Percentiles rank a stretch among this genome's conserved stretches.
These are phyloP conservation scores for Gossypium stocksii DNA, from an alignment of 345 rosid species.

Conservation along the genomic window DNA sequence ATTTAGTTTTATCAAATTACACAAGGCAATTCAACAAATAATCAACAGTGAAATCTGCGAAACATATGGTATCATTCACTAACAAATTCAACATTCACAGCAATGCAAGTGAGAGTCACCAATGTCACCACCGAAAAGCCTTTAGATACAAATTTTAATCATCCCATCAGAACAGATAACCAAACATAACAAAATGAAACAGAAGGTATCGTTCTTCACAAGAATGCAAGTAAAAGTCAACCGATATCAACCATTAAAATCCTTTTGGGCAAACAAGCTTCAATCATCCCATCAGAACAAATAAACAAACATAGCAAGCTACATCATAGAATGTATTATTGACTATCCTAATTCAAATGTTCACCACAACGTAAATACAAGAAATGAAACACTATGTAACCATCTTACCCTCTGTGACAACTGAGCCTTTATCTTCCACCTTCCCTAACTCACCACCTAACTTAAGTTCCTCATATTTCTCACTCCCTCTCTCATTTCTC, in stretches of 20 bases:
- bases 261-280: background rate
- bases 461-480: slow-evolving; percentile 35
- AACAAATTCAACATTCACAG: background rate
- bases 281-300: background rate
- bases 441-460: slow-evolving; percentile 26
- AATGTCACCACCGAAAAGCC: background rate
- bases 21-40: background rate
- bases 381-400: slow-evolving; percentile 29
- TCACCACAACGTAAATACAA: background rate
- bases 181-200: background rate
- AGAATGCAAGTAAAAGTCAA: background rate
- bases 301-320: background rate
- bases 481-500: slow-evolving; percentile 20
- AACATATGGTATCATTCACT: background rate
- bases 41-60: background rate
- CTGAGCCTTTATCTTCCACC: slow-evolving; percentile 29
- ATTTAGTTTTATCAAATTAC: no score
- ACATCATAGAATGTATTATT: background rate
- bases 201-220: background rate
- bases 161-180: background rate
- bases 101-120: background rate
- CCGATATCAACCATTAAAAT: background rate
- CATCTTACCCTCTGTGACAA: slow-evolving; percentile 47
- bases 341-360: background rate
- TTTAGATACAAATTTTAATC: background rate